A percentile compares a stretch with the other conserved stretches of the same genome.
Conservation (phyloP, 1,284 basidiomycete species). For the Puccinia sorghi region DNA sequence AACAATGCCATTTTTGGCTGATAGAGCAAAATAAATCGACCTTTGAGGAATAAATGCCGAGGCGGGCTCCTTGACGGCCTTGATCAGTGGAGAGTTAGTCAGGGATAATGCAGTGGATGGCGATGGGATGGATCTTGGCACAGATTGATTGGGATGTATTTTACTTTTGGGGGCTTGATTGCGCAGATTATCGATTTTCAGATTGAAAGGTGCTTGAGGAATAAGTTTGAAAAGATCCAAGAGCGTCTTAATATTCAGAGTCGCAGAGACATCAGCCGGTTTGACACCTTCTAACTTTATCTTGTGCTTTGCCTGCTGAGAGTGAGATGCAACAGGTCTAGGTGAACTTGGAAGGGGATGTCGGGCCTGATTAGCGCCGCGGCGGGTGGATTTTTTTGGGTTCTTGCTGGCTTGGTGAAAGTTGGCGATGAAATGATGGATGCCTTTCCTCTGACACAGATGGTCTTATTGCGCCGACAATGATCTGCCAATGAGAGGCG, state of each 20-base stretch:
- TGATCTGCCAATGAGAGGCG: conserved; percentile 37
- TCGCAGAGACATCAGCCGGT: background rate
- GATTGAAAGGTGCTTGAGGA: conserved; percentile 48
- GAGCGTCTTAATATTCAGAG: conserved; percentile 33
- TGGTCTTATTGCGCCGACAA: conserved; percentile 21
- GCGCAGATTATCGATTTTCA: conserved; percentile 44
- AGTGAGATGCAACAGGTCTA: background rate
- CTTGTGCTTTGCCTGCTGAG: background rate
- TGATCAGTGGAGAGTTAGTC: conserved; percentile 51
- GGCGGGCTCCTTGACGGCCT: conserved; percentile 52
- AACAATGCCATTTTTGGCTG: conserved; percentile 51
- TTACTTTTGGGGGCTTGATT: conserved; percentile 29
- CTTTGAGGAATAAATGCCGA: conserved; percentile 52
- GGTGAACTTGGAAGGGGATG: background rate
- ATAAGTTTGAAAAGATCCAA: conserved; percentile 49
- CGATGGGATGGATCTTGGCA: background rate
- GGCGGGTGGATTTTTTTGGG: background rate
- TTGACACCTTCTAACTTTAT: background rate
- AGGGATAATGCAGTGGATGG: background rate
- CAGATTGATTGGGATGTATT: background rate
- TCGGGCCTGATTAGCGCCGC: background rate
- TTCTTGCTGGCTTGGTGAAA: background rate
- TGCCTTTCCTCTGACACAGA: conserved; percentile 18
- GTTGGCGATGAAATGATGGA: background rate
- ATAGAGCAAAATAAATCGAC: conserved; percentile 52